Evolutionary conservation across 2,329 filamentous ascomycete species (phyloP).

Genomic region (Pseudogymnoascus verrucosus): DNA sequence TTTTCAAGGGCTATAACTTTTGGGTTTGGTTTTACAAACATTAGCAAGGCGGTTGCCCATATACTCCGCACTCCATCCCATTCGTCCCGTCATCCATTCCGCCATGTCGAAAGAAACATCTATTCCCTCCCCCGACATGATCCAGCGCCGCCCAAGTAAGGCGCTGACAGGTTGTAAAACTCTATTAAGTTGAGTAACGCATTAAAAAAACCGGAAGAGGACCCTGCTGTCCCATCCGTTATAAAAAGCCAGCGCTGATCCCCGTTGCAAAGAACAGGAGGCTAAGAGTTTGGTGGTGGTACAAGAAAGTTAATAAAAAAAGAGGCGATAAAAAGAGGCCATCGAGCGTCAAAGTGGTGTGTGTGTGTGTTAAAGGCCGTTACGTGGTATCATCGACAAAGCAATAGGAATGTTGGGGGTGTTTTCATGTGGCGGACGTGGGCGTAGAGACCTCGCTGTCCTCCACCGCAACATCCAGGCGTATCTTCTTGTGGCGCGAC

Average conservation of each 20-base stretch:
- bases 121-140: constrained; percentile 1
- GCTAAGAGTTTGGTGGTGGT: constrained; percentile 5
- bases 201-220: constrained; percentile 5
- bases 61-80: constrained; percentile 7
- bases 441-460: constrained; percentile 22
- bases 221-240: neutral
- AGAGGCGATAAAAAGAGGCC: neutral
- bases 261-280: neutral
- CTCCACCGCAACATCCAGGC: constrained; percentile 38
- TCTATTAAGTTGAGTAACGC: constrained; percentile 1
- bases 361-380: neutral
- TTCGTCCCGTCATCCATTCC: constrained; percentile 7
- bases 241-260: neutral
- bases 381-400: constrained; percentile 11
- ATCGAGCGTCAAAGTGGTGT: constrained; percentile 7
- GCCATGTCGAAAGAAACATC: constrained; percentile 3
- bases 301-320: neutral
- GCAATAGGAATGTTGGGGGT: constrained; percentile 2
- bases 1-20: constrained; percentile 2
- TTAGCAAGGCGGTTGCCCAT: constrained; percentile 8
- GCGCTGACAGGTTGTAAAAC: constrained; percentile 3
- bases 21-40: constrained; percentile 8
- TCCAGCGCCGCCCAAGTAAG: constrained; percentile 7
- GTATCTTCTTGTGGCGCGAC: constrained; percentile 46
- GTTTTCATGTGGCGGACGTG: constrained; percentile 9